Conservation (phyloP, 768 basidiomycete species). For the Chalciporus pseudorubinellus region DNA sequence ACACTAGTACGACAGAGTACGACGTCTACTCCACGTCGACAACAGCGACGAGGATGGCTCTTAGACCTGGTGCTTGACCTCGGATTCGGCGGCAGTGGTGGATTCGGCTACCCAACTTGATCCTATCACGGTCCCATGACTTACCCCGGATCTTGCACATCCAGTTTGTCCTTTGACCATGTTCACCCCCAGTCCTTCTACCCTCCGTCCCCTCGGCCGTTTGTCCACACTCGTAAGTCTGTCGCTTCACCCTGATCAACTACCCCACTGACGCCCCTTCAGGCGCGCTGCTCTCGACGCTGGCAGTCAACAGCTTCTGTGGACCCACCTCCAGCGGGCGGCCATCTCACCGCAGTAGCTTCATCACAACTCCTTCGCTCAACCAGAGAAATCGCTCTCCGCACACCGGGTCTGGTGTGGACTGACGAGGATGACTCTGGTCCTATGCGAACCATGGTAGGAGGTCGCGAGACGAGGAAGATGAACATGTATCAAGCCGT, state of each 20-base stretch:
- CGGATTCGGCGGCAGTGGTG: background rate
- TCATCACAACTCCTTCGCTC: conserved; percentile 61
- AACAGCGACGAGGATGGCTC: too few relatives aligned
- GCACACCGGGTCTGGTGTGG: conserved; percentile 74
- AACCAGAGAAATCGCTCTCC: conserved; percentile 68
- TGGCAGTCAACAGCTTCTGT: conserved; percentile 48
- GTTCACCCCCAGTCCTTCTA: conserved; percentile 11
- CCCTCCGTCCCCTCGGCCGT: conserved; percentile 20
- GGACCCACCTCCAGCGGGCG: conserved; percentile 76
- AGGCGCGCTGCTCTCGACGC: conserved; percentile 28
- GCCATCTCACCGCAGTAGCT: conserved; percentile 70
- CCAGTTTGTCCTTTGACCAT: conserved; percentile 21
- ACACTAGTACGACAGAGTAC: too few relatives aligned
- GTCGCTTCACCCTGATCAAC: background rate
- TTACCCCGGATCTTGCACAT: conserved; percentile 28
- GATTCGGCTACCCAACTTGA: conserved; percentile 7
- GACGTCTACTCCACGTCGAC: too few relatives aligned
- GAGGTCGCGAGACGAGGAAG: conserved; percentile 84
- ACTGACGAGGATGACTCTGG: conserved; percentile 51
- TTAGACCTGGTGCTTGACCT: too few relatives aligned
- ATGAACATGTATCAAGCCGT: conserved; percentile 96
- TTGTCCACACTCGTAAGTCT: conserved; percentile 18
- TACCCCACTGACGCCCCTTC: background rate
- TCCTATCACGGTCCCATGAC: too few relatives aligned
- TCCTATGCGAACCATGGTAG: conserved; percentile 48